Evolutionary conservation across 1,284 basidiomycete species (phyloP).

Genomic region (Gomphus sp.): DNA sequence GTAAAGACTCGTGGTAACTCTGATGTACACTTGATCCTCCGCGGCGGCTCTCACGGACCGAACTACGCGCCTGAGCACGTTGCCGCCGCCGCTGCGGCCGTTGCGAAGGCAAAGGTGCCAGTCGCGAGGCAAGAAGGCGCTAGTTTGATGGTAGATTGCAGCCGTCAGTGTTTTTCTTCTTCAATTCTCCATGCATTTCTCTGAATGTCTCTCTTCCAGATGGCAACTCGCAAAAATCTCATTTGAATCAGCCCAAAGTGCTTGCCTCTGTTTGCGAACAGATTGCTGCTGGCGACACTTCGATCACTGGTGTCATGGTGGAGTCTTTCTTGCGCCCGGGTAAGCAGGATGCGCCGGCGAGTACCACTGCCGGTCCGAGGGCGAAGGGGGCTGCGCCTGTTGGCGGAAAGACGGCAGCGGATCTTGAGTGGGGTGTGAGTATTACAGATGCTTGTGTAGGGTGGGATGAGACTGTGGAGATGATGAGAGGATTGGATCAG

Average conservation of each 20-base stretch:
- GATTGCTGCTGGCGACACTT: constrained; percentile 64
- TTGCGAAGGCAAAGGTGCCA: constrained; percentile 65
- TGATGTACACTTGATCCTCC: constrained; percentile 91
- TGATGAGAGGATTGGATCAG: constrained; percentile 69
- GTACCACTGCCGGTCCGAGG: not conserved
- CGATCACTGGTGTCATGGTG: constrained; percentile 94
- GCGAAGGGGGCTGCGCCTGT: not conserved
- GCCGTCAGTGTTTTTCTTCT: constrained; percentile 40
- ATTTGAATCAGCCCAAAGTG: constrained; percentile 84
- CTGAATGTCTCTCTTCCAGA: constrained; percentile 30
- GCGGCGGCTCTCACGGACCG: constrained; percentile 82
- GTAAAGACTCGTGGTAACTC: too few relatives aligned
- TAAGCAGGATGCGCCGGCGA: constrained; percentile 61
- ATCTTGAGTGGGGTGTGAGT: constrained; percentile 68
- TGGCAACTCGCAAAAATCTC: constrained; percentile 89
- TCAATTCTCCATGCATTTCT: constrained; percentile 6
- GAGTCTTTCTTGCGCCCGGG: constrained; percentile 92
- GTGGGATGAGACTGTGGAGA: constrained; percentile 76
- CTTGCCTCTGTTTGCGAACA: constrained; percentile 72
- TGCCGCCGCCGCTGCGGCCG: constrained; percentile 55
- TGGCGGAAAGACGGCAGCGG: constrained; percentile 27
- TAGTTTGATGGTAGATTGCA: constrained; percentile 81
- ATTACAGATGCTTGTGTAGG: constrained; percentile 94
- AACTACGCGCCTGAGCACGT: constrained; percentile 79
- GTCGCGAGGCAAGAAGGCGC: too few relatives aligned